These are phyloP conservation scores for Suillus luteus DNA, from an alignment of 768 basidiomycete genomes.

Conservation along the genomic window DNA sequence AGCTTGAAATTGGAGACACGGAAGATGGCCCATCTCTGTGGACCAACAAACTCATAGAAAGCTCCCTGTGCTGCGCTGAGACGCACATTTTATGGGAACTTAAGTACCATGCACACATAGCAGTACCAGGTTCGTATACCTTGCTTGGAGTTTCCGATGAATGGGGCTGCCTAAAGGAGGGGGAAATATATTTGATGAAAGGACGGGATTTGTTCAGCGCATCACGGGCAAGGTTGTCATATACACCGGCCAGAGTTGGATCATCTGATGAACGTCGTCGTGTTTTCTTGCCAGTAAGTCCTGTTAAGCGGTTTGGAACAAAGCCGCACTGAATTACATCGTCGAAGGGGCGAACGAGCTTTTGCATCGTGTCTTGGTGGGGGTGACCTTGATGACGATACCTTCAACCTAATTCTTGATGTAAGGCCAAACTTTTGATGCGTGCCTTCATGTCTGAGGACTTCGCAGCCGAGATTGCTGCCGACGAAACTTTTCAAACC, in stretches of 20 bases:
- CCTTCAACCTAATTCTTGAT: constrained; percentile 52
- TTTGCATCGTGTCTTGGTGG: constrained; percentile 66
- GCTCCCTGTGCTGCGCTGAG: constrained; percentile 38
- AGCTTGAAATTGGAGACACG: constrained; percentile 29
- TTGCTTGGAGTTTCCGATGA: constrained; percentile 57
- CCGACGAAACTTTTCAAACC: constrained; percentile 34
- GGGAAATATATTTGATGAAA: constrained; percentile 47
- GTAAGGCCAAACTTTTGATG: constrained; percentile 18
- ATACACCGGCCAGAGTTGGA: constrained; percentile 39
- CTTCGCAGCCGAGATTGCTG: constrained; percentile 33
- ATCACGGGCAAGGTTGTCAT: constrained; percentile 44
- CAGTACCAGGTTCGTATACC: constrained; percentile 49
- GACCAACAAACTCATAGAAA: constrained; percentile 39
- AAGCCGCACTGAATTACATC: not conserved
- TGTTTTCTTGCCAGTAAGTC: constrained; percentile 48
- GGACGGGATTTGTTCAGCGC: constrained; percentile 23
- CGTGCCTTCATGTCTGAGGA: not conserved
- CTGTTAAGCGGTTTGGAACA: too few relatives aligned
- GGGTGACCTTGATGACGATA: constrained; percentile 70
- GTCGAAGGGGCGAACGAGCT: constrained; percentile 47
- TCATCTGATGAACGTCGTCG: constrained; percentile 48
- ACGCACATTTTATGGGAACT: constrained; percentile 51
- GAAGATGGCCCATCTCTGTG: constrained; percentile 15
- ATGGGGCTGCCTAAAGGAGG: constrained; percentile 45
- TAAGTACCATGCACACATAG: constrained; percentile 53